Evolutionary conservation across 176 grass and related monocot genomes (phyloP), one percentile per base, ranked within the genome.

Genomic region (Otatea glauca): DNA sequence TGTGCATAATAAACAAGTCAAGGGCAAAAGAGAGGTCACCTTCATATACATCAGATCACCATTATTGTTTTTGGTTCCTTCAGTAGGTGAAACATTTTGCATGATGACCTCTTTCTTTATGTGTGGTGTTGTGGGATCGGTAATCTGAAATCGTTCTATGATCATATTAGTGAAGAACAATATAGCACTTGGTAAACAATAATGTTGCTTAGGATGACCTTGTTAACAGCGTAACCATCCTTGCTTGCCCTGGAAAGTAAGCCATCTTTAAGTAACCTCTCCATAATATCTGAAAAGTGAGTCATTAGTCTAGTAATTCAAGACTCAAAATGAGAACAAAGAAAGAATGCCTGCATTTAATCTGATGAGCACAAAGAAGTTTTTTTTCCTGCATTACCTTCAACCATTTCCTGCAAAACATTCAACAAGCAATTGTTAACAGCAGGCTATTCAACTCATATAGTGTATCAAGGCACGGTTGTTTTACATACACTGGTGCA

Each of bases 41-140:
- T 98, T 98, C 91, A 95, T 93, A 60, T 98, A 98, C 82, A 98
- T 89, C 27, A 89, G 72, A 81, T 95, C 93, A 44, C 35, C 77
- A 67, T 55, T 45, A 16, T 53, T 87, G n/a, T 81, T 90, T 75
- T 81, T 83, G 37, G 65, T 65, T 90, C 79, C 88, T 79, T 88
- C 83, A 56, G 70, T 15, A 69, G 76, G 84, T 72, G 81, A 42
- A 43, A 81, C 79, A 44, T 89, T 90, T 81, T 90, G 63, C 89
- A 94, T 81, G 53, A 58, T 35, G 42, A 77, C 34, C 77, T 96
- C 96, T 83, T 89, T 83, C 81, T 92, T 90, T 77, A 88, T 76
- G 78, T 77, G 63, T 2, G 89, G 85, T 59, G 78, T 86, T 65
- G 61, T 86, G 53, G 74, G 84, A 79, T 87, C 74, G 35, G 50